A percentile compares a stretch with the other conserved stretches of the same genome.
phyloP scores from a whole-genome alignment of 108 stramenopile genomes.

The Aurantiochytrium sp. region DNA sequence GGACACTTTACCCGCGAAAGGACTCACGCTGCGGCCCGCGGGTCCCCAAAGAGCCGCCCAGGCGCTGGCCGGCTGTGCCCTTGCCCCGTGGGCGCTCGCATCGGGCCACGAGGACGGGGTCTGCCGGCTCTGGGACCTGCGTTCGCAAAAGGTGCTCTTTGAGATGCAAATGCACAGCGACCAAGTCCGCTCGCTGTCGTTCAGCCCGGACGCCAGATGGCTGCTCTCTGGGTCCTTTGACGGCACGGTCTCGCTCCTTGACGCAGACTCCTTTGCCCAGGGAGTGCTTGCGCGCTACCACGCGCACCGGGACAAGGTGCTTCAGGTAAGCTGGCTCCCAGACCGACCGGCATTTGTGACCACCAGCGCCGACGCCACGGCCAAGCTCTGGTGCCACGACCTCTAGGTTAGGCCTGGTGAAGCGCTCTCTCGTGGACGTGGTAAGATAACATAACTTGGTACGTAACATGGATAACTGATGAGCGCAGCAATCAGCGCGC shows the following conservation, averaged over 20 bases:
- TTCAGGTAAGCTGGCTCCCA: background rate
- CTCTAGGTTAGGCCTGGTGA: background rate
- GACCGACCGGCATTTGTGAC: background rate
- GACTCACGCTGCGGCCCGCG: background rate
- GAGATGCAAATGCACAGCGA: background rate
- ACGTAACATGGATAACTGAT: no score
- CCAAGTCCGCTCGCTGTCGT: background rate
- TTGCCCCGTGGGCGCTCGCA: background rate
- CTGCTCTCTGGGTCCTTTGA: slow-evolving; percentile 9
- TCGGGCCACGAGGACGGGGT: slow-evolving; percentile 4
- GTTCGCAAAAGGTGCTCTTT: background rate
- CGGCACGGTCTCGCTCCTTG: background rate
- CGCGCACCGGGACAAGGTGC: background rate
- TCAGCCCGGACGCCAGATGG: background rate
- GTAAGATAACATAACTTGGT: no score
- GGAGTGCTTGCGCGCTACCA: background rate
- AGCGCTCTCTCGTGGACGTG: no score
- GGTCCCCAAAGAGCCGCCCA: background rate
- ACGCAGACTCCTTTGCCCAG: background rate
- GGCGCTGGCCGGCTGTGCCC: background rate
- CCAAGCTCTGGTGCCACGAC: background rate
- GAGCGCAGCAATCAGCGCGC: no score
- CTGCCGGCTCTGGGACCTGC: background rate
- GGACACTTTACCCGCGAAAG: no score
- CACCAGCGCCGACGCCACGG: background rate